Evolutionary conservation across 129 eudicot species (phyloP), one percentile per base, ranked within the genome.

Genomic region (Deinandra increscens): DNA sequence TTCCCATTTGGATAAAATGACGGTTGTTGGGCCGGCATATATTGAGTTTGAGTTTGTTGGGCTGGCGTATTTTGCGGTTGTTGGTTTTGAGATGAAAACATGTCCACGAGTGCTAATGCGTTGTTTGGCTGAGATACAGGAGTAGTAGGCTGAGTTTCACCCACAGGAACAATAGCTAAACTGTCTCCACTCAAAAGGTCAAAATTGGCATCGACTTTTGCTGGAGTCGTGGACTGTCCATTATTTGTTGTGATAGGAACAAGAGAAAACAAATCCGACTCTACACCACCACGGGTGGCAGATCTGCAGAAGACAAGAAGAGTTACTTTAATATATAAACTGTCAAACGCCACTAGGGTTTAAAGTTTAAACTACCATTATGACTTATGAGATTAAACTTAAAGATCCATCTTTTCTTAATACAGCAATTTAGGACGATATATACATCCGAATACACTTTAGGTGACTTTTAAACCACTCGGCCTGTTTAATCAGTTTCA

Each of bases 121-220:
- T 89, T 86, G 64, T 89, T 86, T 54, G 80, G 86, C 49, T 83
- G 78, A 58, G 87, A 72, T 8, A 79, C 81, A 34, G 90, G 84
- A 70, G 86, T 80, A 13, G 79, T 70, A 1, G 97, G 84, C 77
- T 86, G 95, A 65, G 83, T 60, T 79, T 64, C 88, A 55, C 89
- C 84, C 29, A 80, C 85, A 3, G 91, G 91, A 50, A 93, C 96
- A 65, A 93, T 74, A 17, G 98, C 98, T 29, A 85, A 79, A 73
- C 83, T 88, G n/a, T 86, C 95, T 61, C 98, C 98, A 34, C 97
- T 86, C 79, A 93, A 74, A 64, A 93, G 98, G 65, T 93, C 98
- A 66, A 86, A 84, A 60, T 78, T 80, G 26, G 81, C 78, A 54
- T 53, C 53, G 10, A 66, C 82, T 13, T 80, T 81, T 14, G 67